phyloP scores from a whole-genome alignment of 441 rosid species.

The Jatropha multifida region DNA sequence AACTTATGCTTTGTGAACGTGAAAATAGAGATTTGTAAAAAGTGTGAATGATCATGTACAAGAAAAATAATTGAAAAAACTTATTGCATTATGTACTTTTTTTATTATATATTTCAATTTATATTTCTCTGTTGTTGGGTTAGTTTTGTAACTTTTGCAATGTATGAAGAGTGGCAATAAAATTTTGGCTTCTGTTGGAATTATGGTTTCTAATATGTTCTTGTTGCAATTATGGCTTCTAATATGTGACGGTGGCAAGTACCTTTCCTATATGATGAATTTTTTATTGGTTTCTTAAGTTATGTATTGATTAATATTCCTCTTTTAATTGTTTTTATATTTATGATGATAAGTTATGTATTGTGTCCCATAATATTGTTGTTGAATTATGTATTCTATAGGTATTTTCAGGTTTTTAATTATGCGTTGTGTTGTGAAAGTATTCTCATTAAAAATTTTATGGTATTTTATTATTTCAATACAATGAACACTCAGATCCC shows the following conservation, averaged over 20 bases:
- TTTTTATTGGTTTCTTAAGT: too few relatives aligned
- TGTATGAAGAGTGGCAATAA: not conserved
- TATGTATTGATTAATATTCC: too few relatives aligned
- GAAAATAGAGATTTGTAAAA: constrained; percentile 18
- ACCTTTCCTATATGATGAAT: constrained; percentile 95
- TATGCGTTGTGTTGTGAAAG: too few relatives aligned
- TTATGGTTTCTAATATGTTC: not conserved
- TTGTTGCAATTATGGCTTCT: constrained; percentile 15
- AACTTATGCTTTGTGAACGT: constrained; percentile 47
- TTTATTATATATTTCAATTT: not conserved
- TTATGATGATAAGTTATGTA: too few relatives aligned
- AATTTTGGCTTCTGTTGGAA: not conserved
- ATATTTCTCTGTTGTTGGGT: constrained; percentile 8
- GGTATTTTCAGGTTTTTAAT: too few relatives aligned
- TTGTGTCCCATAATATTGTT: too few relatives aligned
- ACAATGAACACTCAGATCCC: too few relatives aligned
- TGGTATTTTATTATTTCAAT: too few relatives aligned
- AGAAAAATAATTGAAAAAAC: not conserved
- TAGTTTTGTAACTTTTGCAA: constrained; percentile 24
- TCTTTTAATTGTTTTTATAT: too few relatives aligned
- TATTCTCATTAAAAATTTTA: too few relatives aligned
- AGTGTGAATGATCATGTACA: not conserved
- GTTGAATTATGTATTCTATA: too few relatives aligned
- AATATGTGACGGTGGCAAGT: constrained; percentile 45
- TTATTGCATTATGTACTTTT: not conserved